phyloP scores from a whole-genome alignment of 345 rosid species.

The Eucalyptus polyanthemos region DNA sequence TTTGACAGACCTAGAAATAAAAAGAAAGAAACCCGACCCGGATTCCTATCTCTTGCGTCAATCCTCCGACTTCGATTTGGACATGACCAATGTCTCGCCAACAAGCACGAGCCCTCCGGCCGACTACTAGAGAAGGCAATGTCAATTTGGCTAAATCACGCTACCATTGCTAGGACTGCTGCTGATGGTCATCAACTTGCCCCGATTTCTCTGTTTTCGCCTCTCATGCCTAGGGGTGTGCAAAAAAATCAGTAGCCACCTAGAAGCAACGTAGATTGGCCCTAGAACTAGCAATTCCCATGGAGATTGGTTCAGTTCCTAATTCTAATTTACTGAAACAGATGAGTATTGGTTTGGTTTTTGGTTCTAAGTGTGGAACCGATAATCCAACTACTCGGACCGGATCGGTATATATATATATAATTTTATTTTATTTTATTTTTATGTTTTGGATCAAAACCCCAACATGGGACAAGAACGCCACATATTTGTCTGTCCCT shows the following conservation, averaged over 20 bases:
- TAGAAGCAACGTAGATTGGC: not conserved
- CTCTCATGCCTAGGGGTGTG: not conserved
- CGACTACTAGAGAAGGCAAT: not conserved
- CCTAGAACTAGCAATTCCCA: not conserved
- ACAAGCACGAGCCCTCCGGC: not conserved
- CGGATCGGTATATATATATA: no score
- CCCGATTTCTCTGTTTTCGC: not conserved
- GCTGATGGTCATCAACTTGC: not conserved
- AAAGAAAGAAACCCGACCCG: not conserved
- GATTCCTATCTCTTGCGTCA: not conserved
- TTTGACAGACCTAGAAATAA: fast-evolving
- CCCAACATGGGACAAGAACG: fast-evolving
- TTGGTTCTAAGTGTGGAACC: no score
- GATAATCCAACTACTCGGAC: fast-evolving
- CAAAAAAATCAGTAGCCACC: no score
- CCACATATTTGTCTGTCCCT: not conserved
- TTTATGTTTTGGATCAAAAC: not conserved
- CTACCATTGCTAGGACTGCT: not conserved
- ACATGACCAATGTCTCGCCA: not conserved
- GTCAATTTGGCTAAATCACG: not conserved
- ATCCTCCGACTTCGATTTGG: not conserved
- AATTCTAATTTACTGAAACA: fast-evolving
- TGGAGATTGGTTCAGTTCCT: fast-evolving
- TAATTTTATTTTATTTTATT: no score
- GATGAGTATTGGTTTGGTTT: fast-evolving